A percentile compares a stretch with the other conserved stretches of the same genome.
phyloP scores from a whole-genome alignment of 2,329 filamentous ascomycete species.

The Fusarium globosum region DNA sequence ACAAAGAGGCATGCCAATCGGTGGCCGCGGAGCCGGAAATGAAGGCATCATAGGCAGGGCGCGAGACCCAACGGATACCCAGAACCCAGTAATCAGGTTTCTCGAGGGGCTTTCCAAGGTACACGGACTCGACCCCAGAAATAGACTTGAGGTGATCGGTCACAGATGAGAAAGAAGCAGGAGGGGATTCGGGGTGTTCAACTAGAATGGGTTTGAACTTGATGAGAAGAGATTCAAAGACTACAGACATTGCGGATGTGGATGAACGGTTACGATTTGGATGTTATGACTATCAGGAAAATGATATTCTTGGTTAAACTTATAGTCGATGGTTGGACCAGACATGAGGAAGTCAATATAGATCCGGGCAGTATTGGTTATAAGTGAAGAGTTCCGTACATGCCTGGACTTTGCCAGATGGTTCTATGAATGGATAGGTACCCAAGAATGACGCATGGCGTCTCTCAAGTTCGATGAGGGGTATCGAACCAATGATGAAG shows the following conservation, averaged over 20 bases:
- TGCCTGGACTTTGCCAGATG: slow-evolving; percentile 17
- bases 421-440: slow-evolving; percentile 17
- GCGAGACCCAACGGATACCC: slow-evolving; percentile 51
- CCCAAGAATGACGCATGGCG: slow-evolving; percentile 17
- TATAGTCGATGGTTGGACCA: not conserved
- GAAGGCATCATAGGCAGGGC: slow-evolving; percentile 52
- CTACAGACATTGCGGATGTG: slow-evolving; percentile 39
- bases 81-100: slow-evolving; percentile 48
- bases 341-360: not conserved
- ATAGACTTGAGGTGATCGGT: slow-evolving; percentile 46
- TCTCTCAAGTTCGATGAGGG: slow-evolving; percentile 17
- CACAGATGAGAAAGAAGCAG: slow-evolving; percentile 43
- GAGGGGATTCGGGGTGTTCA: slow-evolving; percentile 41
- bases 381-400: not conserved
- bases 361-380: not conserved
- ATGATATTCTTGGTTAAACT: not conserved
- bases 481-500: slow-evolving; percentile 28
- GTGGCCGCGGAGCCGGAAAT: slow-evolving; percentile 54
- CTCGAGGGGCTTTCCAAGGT: slow-evolving; percentile 52
- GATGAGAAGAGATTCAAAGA: slow-evolving; percentile 48
- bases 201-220: slow-evolving; percentile 47
- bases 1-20: slow-evolving; percentile 54
- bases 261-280: not conserved
- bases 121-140: slow-evolving; percentile 48
- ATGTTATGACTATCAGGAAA: not conserved